Conservation (phyloP, 2,329 filamentous ascomycete genomes). For the Tolypocladium endophyticum region DNA sequence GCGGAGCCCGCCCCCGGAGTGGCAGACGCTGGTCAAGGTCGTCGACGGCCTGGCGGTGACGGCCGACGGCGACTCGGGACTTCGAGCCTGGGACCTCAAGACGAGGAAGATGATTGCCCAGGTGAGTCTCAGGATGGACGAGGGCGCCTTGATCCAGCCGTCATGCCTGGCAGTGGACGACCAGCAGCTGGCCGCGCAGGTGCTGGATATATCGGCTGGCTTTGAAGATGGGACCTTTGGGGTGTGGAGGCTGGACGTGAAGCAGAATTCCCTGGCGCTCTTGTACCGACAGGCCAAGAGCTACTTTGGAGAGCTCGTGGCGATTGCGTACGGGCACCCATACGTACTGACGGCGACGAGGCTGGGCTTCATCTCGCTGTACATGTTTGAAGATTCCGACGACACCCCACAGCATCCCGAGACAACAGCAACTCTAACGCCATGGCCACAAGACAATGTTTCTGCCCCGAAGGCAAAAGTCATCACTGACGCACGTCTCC, state of each 20-base stretch:
- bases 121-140: slow-evolving; percentile 18
- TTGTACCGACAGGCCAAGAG: slow-evolving; percentile 52
- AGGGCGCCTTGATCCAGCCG: slow-evolving; percentile 27
- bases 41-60: slow-evolving; percentile 69
- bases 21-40: slow-evolving; percentile 62
- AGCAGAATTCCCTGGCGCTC: slow-evolving; percentile 29
- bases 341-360: slow-evolving; percentile 72
- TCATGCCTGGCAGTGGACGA: slow-evolving; percentile 59
- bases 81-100: slow-evolving; percentile 71
- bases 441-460: background rate
- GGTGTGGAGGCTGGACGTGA: slow-evolving; percentile 51
- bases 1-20: slow-evolving; percentile 22
- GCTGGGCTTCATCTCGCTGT: slow-evolving; percentile 64
- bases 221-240: slow-evolving; percentile 63
- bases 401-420: background rate
- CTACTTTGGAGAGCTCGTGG: slow-evolving; percentile 54
- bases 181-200: slow-evolving; percentile 26
- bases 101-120: slow-evolving; percentile 50
- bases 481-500: slow-evolving; percentile 5
- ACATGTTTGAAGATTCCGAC: slow-evolving; percentile 42
- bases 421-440: too few relatives aligned
- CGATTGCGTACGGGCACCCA: slow-evolving; percentile 62
- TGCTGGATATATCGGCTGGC: slow-evolving; percentile 54
- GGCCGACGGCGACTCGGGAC: slow-evolving; percentile 55
- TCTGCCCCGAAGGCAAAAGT: background rate